phyloP scores from a whole-genome alignment of 495 filamentous ascomycete genomes.

The Lepraria neglecta region DNA sequence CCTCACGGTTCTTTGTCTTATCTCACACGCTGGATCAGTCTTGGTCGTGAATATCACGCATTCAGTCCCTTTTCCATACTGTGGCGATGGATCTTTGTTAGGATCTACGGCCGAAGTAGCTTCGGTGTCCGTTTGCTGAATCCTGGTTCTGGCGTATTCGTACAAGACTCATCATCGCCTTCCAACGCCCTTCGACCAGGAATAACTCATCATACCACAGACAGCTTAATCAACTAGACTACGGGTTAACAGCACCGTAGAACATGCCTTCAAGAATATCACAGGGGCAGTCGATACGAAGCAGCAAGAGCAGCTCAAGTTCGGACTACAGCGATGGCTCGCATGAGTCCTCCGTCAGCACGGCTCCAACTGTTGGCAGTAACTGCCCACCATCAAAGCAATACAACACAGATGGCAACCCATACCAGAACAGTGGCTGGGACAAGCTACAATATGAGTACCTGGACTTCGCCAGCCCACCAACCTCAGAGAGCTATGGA shows the following conservation, averaged over 20 bases:
- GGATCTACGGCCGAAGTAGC: background rate
- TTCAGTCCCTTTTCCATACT: background rate
- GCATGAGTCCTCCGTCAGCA: slow-evolving; percentile 55
- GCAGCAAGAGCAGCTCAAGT: slow-evolving; percentile 44
- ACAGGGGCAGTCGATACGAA: slow-evolving; percentile 6
- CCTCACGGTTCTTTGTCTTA: background rate
- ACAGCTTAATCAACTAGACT: background rate
- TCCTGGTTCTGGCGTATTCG: background rate
- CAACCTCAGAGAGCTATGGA: slow-evolving; percentile 73
- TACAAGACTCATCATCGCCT: background rate
- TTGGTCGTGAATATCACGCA: background rate
- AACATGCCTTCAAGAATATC: slow-evolving; percentile 19
- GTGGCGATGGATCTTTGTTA: slow-evolving; percentile 5
- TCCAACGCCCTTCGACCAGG: background rate
- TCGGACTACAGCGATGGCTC: slow-evolving; percentile 59
- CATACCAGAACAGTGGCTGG: slow-evolving; percentile 29
- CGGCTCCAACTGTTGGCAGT: slow-evolving; percentile 61
- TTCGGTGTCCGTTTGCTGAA: slow-evolving; percentile 7
- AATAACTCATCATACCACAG: background rate
- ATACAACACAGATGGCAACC: slow-evolving; percentile 9
- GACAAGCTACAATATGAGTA: slow-evolving; percentile 35
- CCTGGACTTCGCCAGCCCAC: slow-evolving; percentile 44
- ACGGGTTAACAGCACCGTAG: slow-evolving; percentile 10
- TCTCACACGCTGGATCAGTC: background rate
- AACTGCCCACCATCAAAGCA: slow-evolving; percentile 45